Base-by-base conservation (phyloP, 805 yeast species). In the Candida broadrunensis region DNA sequence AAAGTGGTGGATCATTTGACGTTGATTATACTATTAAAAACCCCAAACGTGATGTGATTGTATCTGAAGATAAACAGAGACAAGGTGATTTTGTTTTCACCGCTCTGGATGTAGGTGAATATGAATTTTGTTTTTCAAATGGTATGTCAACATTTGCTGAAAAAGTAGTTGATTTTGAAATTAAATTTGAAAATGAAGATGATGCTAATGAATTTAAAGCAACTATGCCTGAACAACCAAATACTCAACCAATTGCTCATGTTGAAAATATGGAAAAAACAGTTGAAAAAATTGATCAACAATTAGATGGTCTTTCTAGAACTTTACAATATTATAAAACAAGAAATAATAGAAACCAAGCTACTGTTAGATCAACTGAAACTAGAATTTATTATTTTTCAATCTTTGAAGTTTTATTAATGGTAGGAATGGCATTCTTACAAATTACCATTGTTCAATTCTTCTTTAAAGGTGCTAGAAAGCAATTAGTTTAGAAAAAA, bases 311-410 rank as follows among this genome's bases (percentile, higher is more conserved):
- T 11, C 66, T 85, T 46, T 67, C 75, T 51, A 74, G 74, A 49
- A 70, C 81, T 29, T 67, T 91, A 58, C 86, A 83, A 52, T 85
- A 90, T 65, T 89, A 90, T 73, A 85, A 82, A 65, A 82, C 95
- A 11, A 83, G 99, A 70, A 91, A 87, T 65, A 81, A 81, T 67
- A 79, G 98, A 68, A 91, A 91, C 68, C 93, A 88, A 78, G 79
- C 84, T 37, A 88, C 96, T 33, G 96, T 88, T 47, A 73, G 74
- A 61, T 79, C 88, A 37, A 88, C 96, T 24, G 87, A 83, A 55
- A 69, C 82, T 15, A 80, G 95, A 58, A 76, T 88, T 44, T 83
- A 85, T 58, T 87, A 83, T 77, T 78, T 86, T 56, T 81, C 90
- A 35, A 65, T 86, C 39, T 64, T 80, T 43, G 89, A 84, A 58